Base-by-base conservation (phyloP, 2,329 filamentous ascomycete species). In the Diaporthe batatas region DNA sequence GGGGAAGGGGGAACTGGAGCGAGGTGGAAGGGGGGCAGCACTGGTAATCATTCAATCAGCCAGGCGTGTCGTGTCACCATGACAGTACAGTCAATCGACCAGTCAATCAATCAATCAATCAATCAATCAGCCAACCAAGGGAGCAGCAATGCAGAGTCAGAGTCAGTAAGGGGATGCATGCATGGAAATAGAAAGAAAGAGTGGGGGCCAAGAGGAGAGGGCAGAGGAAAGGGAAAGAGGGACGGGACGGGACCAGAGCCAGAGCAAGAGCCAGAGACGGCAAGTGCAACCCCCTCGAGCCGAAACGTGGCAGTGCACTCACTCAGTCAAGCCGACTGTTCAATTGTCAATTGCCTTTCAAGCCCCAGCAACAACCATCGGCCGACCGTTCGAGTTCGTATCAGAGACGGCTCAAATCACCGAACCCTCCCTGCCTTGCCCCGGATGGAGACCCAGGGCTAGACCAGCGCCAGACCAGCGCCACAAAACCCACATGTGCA, bases 381-480 rank as follows among this genome's bases (percentile, higher is more conserved):
- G n/a, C 39, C 16, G 39, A 42, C 39, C 39, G 39, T 42, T 42
- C 62, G 47, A 39, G 6, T 67, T 67, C 62, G 62, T 67, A 67
- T 67, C 62, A 49, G 34, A 6, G 47, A 39, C 32, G 47, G 44
- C 39, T n/a, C 62, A 67, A 67, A 67, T 67, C 47, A 67, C 62
- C 62, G 62, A 67, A 67, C 47, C 62, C 62, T 67, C 62, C 36
- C 12, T 39, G 36, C 36, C 36, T 39, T 39, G 10, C 47, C 18
- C 62, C 29, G 21, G n/a, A 18, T 12, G 21, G 29, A 39, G 32
- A 2, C 39, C 36, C 39, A 42, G 5, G 25, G 6, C 18, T 23
- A 67, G 62, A 21, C 62, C 62, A 39, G 32, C 44, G 62, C 62
- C 62, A 65, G 62, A 67, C 62, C 62, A 53, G 32, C 62, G 62